Conservation (phyloP, 116 monocot species). For the Dioscorea cayenensis region DNA sequence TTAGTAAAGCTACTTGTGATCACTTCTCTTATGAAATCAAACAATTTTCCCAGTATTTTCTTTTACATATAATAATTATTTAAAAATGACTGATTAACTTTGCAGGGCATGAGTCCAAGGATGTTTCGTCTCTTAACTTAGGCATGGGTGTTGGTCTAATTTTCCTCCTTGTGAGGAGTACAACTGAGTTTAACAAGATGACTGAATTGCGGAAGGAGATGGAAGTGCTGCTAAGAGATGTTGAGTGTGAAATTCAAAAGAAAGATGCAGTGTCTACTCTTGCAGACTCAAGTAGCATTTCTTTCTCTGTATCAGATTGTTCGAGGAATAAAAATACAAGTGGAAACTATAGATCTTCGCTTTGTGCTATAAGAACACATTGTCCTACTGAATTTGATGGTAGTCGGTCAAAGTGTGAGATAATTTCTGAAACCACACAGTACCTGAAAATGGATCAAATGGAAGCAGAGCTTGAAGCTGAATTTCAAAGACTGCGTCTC, state of each 20-base stretch:
- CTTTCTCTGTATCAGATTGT: slow-evolving; percentile 20
- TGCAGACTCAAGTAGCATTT: slow-evolving; percentile 16
- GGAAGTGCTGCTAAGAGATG: slow-evolving; percentile 53
- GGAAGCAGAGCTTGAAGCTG: slow-evolving; percentile 72
- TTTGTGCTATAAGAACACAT: neutral
- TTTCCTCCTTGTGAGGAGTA: slow-evolving; percentile 50
- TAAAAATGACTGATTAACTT: neutral
- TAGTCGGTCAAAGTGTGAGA: slow-evolving; percentile 3
- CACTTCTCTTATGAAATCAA: neutral
- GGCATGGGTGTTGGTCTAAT: slow-evolving; percentile 60
- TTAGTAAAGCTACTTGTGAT: neutral
- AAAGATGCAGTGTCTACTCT: slow-evolving; percentile 17
- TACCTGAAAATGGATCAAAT: slow-evolving; percentile 34
- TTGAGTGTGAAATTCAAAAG: slow-evolving; percentile 34
- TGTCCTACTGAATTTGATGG: slow-evolving; percentile 5
- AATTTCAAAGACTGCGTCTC: slow-evolving; percentile 47
- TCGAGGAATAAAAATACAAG: slow-evolving; percentile 16
- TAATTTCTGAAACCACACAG: slow-evolving; percentile 1
- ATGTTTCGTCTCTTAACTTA: slow-evolving; percentile 34
- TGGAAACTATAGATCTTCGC: slow-evolving; percentile 18
- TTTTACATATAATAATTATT: neutral
- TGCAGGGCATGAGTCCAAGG: slow-evolving; percentile 41
- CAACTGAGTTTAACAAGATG: slow-evolving; percentile 73
- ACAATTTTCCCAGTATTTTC: neutral
- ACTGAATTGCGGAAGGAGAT: slow-evolving; percentile 56